phyloP scores from a whole-genome alignment of 2,329 filamentous ascomycete genomes.

The Hawksworthiomyces lignivorus region DNA sequence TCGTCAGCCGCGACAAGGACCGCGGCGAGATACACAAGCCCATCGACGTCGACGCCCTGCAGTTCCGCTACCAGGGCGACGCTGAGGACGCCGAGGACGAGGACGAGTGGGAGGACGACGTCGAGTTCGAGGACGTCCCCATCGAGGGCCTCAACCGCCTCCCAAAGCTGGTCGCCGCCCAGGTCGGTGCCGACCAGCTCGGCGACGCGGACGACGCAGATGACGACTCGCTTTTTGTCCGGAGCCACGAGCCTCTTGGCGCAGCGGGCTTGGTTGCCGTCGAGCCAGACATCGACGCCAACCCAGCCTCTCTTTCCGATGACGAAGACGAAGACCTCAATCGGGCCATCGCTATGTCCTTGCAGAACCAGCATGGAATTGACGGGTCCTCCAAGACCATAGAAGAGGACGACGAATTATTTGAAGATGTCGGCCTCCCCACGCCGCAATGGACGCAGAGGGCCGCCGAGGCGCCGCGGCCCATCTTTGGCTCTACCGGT shows the following conservation, averaged over 20 bases:
- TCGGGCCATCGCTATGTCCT: conserved; percentile 75
- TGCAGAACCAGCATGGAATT: conserved; percentile 54
- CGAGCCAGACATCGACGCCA: conserved; percentile 16
- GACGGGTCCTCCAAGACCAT: conserved; percentile 28
- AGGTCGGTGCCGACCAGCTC: conserved; percentile 16
- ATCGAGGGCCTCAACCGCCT: conserved; percentile 83
- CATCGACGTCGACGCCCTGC: conserved; percentile 76
- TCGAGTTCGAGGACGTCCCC: conserved; percentile 83
- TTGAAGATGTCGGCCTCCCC: conserved; percentile 46
- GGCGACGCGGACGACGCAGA: conserved; percentile 27
- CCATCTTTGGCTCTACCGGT: conserved; percentile 43
- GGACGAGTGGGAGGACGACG: conserved; percentile 59
- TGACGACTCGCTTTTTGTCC: conserved; percentile 51
- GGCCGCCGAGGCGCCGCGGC: conserved; percentile 41
- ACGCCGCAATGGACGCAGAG: conserved; percentile 50
- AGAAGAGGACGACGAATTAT: conserved; percentile 29
- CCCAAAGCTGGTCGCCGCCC: conserved; percentile 46
- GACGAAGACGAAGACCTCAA: conserved; percentile 58
- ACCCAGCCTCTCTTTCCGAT: conserved; percentile 19
- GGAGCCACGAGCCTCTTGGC: conserved; percentile 21
- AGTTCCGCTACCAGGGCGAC: conserved; percentile 48
- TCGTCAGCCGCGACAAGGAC: conserved; percentile 79
- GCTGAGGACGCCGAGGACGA: conserved; percentile 55
- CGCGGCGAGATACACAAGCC: conserved; percentile 75
- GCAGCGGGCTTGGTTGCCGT: too few relatives aligned